A percentile compares a stretch with the other conserved stretches of the same genome.
phyloP scores from a whole-genome alignment of 306 rosid genomes.

The Vigna trinervia region DNA sequence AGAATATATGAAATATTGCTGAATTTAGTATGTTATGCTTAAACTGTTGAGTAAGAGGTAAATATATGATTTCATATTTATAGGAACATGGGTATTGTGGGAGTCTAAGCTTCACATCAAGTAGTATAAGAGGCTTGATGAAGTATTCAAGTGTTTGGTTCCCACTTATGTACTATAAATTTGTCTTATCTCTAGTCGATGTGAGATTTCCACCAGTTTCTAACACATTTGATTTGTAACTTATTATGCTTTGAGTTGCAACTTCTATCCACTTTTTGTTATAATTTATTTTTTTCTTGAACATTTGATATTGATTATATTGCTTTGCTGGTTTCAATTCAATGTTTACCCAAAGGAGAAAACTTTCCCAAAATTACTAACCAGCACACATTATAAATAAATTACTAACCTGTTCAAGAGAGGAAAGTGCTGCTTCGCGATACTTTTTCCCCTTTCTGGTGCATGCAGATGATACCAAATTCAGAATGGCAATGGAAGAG shows the following conservation, averaged over 20 bases:
- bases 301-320: not conserved
- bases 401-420: conserved; percentile 79
- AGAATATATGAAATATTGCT: conserved; percentile 14
- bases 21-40: not conserved
- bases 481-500: conserved; percentile 71
- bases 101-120: no score
- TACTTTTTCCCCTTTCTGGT: conserved; percentile 78
- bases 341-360: conserved; percentile 32
- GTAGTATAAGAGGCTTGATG: no score
- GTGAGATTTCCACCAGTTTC: not conserved
- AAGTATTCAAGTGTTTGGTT: no score
- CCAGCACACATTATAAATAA: conserved; percentile 36
- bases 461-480: conserved; percentile 77
- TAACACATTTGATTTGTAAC: not conserved
- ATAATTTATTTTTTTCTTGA: conserved; percentile 1
- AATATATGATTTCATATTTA: not conserved
- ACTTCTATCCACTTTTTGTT: not conserved
- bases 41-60: not conserved
- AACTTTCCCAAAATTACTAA: conserved; percentile 20
- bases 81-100: no score
- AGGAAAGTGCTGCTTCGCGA: conserved; percentile 83
- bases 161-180: no score
- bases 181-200: no score
- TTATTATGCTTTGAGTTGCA: not conserved
- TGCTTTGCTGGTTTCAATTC: conserved; percentile 1